These are phyloP conservation scores for Trichoderma sp. DNA, from an alignment of 2,329 filamentous ascomycete species.

Conservation along the genomic window DNA sequence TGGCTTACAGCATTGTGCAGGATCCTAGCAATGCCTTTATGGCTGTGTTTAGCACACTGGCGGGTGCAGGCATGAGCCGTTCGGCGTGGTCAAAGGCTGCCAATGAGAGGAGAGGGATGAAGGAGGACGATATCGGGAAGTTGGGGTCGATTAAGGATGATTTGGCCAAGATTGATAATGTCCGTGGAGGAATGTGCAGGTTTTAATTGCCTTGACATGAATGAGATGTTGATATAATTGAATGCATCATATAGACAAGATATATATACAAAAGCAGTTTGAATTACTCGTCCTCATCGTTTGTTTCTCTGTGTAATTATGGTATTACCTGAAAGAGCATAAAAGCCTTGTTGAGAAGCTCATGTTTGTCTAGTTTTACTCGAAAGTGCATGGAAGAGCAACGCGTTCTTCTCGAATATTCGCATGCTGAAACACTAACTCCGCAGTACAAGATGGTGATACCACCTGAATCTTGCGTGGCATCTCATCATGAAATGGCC, in stretches of 20 bases:
- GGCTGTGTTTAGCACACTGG: slow-evolving; percentile 26
- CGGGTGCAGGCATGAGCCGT: slow-evolving; percentile 22
- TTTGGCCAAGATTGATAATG: slow-evolving; percentile 18
- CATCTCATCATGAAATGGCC: neutral
- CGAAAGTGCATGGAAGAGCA: too few relatives aligned
- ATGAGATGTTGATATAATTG: too few relatives aligned
- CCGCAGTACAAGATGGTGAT: too few relatives aligned
- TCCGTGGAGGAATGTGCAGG: slow-evolving; percentile 10
- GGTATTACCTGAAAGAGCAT: too few relatives aligned
- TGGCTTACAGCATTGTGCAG: slow-evolving; percentile 27
- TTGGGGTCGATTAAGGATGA: slow-evolving; percentile 24
- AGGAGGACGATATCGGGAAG: slow-evolving; percentile 17
- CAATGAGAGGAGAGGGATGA: slow-evolving; percentile 22
- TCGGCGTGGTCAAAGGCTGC: slow-evolving; percentile 20
- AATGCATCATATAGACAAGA: too few relatives aligned
- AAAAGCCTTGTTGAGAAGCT: too few relatives aligned
- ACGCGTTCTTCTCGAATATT: too few relatives aligned
- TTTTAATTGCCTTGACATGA: neutral
- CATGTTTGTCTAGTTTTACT: too few relatives aligned
- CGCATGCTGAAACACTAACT: too few relatives aligned
- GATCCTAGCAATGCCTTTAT: slow-evolving; percentile 30
- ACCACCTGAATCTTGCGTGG: neutral
- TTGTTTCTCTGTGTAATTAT: too few relatives aligned
- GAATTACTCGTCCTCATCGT: too few relatives aligned
- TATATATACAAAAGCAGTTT: too few relatives aligned